A percentile compares a stretch with the other conserved stretches of the same genome.
These are phyloP conservation scores for Alternaria sp. DNA, from an alignment of 2,329 filamentous ascomycete genomes.

Conservation along the genomic window DNA sequence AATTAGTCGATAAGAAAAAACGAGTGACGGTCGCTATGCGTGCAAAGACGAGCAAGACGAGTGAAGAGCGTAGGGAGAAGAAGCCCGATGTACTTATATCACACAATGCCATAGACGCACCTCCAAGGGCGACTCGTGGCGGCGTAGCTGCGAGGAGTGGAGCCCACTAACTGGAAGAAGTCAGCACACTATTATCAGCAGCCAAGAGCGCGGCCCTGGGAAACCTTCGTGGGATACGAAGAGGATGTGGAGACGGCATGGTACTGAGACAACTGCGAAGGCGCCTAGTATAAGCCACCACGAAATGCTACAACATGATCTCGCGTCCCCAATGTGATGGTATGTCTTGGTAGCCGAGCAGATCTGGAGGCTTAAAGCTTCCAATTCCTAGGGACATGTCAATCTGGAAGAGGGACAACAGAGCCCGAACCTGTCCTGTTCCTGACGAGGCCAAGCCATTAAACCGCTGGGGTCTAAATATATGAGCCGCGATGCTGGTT, in stretches of 20 bases:
- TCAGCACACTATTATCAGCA: slow-evolving; percentile 23
- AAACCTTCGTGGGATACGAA: slow-evolving; percentile 22
- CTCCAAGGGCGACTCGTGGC: slow-evolving; percentile 22
- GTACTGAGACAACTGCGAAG: background rate
- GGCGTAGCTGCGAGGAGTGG: slow-evolving; percentile 25
- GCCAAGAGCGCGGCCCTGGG: slow-evolving; percentile 27
- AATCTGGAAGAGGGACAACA: background rate
- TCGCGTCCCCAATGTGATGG: background rate
- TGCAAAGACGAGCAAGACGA: slow-evolving; percentile 34
- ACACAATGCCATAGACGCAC: slow-evolving; percentile 6
- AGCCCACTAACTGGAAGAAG: slow-evolving; percentile 18
- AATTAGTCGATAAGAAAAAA: slow-evolving; percentile 18
- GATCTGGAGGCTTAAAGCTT: background rate
- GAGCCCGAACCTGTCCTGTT: background rate
- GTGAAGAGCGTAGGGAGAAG: slow-evolving; percentile 14
- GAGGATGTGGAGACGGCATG: slow-evolving; percentile 17
- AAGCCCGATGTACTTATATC: slow-evolving; percentile 29
- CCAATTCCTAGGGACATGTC: background rate
- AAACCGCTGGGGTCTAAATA: slow-evolving; percentile 22
- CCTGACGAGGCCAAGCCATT: slow-evolving; percentile 16
- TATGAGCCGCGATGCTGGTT: slow-evolving; percentile 14
- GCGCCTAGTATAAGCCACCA: background rate
- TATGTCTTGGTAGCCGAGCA: background rate
- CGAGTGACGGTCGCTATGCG: slow-evolving; percentile 35
- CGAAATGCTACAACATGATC: background rate